phyloP scores from a whole-genome alignment of 2,329 filamentous ascomycete genomes.

The Curvularia spicifera region DNA sequence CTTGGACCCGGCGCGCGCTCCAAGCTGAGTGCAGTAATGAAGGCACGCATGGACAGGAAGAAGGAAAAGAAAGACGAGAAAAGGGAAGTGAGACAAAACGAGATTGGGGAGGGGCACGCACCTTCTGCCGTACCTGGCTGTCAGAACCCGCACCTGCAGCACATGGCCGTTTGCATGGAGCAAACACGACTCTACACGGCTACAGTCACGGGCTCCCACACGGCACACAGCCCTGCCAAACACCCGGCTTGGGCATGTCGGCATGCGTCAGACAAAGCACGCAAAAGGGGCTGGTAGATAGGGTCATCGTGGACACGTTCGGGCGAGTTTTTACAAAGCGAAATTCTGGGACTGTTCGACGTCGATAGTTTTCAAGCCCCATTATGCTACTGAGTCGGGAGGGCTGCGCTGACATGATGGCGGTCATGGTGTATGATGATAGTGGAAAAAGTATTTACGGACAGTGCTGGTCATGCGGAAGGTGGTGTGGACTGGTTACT shows the following conservation, averaged over 20 bases:
- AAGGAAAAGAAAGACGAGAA: constrained; percentile 20
- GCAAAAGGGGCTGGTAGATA: constrained; percentile 1
- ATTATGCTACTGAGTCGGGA: constrained; percentile 31
- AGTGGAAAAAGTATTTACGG: constrained; percentile 42
- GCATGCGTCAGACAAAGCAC: constrained; percentile 5
- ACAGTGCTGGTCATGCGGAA: constrained; percentile 45
- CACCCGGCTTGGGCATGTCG: constrained; percentile 4
- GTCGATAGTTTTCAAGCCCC: constrained; percentile 33
- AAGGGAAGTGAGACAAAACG: constrained; percentile 29
- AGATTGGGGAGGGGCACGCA: constrained; percentile 32
- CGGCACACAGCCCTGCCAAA: constrained; percentile 9
- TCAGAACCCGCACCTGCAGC: constrained; percentile 17
- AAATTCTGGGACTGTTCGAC: constrained; percentile 29
- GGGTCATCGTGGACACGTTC: constrained; percentile 18
- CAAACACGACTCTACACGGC: constrained; percentile 17
- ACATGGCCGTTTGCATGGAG: constrained; percentile 17
- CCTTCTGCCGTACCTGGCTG: constrained; percentile 29
- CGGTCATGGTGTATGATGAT: constrained; percentile 37
- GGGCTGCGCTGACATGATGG: constrained; percentile 40
- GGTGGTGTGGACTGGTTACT: constrained; percentile 47
- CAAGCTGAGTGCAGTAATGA: neutral
- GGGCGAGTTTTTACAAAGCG: constrained; percentile 29
- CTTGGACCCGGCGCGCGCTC: neutral
- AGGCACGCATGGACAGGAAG: constrained; percentile 13
- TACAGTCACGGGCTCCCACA: constrained; percentile 27